Conservation (phyloP, 2,329 filamentous ascomycete genomes). For the Colletotrichum phormii region DNA sequence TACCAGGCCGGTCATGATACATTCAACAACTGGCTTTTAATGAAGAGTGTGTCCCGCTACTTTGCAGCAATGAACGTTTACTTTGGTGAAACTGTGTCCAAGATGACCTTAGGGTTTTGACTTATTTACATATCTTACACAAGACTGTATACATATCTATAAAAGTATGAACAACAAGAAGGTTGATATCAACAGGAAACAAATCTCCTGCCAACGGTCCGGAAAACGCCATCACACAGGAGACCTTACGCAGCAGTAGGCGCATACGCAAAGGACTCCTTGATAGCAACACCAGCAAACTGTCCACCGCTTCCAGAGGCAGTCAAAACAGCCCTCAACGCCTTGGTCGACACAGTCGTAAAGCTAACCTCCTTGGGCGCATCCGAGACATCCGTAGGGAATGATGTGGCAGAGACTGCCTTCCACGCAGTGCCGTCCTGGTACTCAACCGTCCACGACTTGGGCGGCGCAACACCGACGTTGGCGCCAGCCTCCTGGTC, state of each 20-base stretch:
- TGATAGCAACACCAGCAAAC: slow-evolving; percentile 42
- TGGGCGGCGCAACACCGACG: slow-evolving; percentile 46
- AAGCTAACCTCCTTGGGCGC: slow-evolving; percentile 45
- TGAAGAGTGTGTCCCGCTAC: no score
- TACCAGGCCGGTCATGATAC: no score
- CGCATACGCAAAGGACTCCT: slow-evolving; percentile 42
- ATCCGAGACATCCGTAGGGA: slow-evolving; percentile 42
- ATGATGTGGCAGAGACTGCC: slow-evolving; percentile 39
- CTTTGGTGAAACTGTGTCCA: no score
- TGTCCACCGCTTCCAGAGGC: slow-evolving; percentile 39
- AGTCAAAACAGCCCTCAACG: slow-evolving; percentile 39
- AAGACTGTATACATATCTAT: background rate
- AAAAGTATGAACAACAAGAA: background rate
- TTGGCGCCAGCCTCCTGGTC: slow-evolving; percentile 45
- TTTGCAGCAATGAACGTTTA: no score
- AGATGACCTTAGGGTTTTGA: no score
- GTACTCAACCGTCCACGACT: slow-evolving; percentile 44
- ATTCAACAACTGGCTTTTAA: no score
- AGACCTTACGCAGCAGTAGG: background rate
- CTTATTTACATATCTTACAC: no score
- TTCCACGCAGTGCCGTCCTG: slow-evolving; percentile 38
- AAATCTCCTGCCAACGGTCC: no score
- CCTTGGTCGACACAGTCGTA: slow-evolving; percentile 41
- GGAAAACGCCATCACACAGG: no score
- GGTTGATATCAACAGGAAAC: background rate